These are phyloP conservation scores for Boletus pseudopeckii DNA, from an alignment of 768 basidiomycete species.

Conservation along the genomic window DNA sequence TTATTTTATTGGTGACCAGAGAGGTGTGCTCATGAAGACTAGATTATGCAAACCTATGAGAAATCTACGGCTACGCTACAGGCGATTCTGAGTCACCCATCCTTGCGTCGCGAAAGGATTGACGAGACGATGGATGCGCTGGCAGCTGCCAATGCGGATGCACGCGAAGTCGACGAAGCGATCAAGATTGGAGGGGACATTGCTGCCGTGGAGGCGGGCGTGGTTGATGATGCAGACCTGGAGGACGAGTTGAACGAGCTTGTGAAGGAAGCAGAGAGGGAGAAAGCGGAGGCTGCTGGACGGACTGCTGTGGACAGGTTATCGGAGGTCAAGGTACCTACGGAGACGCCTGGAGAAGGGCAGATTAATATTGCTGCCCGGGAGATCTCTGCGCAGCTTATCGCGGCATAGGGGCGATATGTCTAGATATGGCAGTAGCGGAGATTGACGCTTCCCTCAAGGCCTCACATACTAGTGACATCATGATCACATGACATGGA, in stretches of 20 bases:
- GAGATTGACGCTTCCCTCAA: too few species aligned
- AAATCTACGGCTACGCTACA: conserved; percentile 76
- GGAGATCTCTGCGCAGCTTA: not conserved
- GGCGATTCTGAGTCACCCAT: conserved; percentile 74
- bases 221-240: conserved; percentile 56
- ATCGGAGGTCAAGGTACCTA: conserved; percentile 19
- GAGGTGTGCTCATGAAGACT: not conserved
- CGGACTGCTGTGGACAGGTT: conserved; percentile 17
- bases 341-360: conserved; percentile 3
- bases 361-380: not conserved
- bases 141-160: conserved; percentile 78
- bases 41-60: conserved; percentile 88
- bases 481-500: too few species aligned
- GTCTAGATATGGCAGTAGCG: conserved; percentile 9
- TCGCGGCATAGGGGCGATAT: conserved; percentile 7
- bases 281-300: conserved; percentile 30
- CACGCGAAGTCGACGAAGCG: conserved; percentile 77
- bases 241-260: conserved; percentile 65
- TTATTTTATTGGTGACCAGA: not conserved
- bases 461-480: too few species aligned
- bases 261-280: conserved; percentile 41
- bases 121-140: conserved; percentile 87
- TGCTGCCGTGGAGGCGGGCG: conserved; percentile 43
- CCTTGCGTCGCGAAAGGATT: conserved; percentile 71
- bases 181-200: conserved; percentile 66